Percentiles rank a stretch among this genome's conserved stretches.
Evolutionary conservation across 805 yeast species (phyloP).

Genomic region (Hanseniaspora pseudoguilliermondii): DNA sequence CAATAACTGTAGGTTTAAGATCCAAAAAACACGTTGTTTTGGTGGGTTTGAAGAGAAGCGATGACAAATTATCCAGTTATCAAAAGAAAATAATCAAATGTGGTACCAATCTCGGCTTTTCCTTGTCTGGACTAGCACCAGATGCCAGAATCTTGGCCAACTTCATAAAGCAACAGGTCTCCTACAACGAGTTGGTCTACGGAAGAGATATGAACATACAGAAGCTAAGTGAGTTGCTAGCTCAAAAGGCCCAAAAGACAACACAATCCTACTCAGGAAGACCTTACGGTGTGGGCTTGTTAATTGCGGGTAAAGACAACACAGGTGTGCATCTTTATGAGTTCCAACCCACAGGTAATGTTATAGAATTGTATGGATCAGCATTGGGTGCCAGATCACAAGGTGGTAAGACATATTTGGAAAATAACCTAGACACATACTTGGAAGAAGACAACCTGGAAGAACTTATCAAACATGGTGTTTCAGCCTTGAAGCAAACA

Average conservation of each 20-base stretch:
- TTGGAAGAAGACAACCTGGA: constrained; percentile 47
- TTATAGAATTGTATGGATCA: constrained; percentile 78
- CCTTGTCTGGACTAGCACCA: constrained; percentile 94
- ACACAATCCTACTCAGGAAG: constrained; percentile 93
- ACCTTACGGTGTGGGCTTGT: constrained; percentile 94
- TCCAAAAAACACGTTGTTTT: constrained; percentile 79
- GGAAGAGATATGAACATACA: constrained; percentile 74
- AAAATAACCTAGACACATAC: constrained; percentile 65
- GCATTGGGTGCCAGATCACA: constrained; percentile 98
- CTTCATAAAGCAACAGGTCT: constrained; percentile 79
- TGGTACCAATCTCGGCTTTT: constrained; percentile 88
- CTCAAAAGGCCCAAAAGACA: constrained; percentile 93
- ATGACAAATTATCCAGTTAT: constrained; percentile 93
- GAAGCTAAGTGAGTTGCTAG: constrained; percentile 72
- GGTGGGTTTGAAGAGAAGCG: constrained; percentile 89
- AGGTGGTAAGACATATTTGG: constrained; percentile 92
- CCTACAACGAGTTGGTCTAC: constrained; percentile 72
- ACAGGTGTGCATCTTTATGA: constrained; percentile 89
- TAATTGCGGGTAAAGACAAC: constrained; percentile 83
- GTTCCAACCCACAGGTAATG: constrained; percentile 92
- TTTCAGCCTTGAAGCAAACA: constrained; percentile 86
- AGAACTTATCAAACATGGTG: constrained; percentile 70
- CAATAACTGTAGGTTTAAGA: constrained; percentile 89
- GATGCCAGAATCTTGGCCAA: constrained; percentile 92
- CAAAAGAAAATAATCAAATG: constrained; percentile 86